phyloP scores from a whole-genome alignment of 306 rosid genomes.

The Prunus mume region DNA sequence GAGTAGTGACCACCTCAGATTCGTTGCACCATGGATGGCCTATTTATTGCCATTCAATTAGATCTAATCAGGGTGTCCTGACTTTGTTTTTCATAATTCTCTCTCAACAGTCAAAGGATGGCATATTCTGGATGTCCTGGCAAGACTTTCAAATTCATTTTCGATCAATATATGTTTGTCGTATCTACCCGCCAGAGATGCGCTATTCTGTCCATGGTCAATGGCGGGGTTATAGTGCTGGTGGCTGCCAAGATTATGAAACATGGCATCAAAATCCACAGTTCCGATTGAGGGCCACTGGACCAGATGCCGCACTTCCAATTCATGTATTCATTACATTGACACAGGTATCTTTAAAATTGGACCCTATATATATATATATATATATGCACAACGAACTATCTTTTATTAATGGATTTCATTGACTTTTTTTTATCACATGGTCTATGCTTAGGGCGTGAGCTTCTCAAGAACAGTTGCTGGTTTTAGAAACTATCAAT shows the following conservation, averaged over 20 bases:
- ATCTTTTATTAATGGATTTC: neutral
- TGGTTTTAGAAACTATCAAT: constrained; percentile 95
- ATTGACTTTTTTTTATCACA: neutral
- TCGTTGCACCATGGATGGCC: neutral
- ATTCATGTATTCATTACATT: constrained; percentile 93
- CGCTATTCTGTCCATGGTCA: constrained; percentile 93
- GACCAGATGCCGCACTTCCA: constrained; percentile 88
- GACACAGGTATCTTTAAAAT: constrained; percentile 66
- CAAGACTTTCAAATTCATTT: constrained; percentile 99
- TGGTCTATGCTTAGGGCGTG: constrained; percentile 67
- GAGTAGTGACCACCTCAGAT: neutral
- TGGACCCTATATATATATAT: neutral
- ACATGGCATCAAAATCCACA: constrained; percentile 99
- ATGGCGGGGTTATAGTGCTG: constrained; percentile 98
- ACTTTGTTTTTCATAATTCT: neutral
- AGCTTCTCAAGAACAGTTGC: constrained; percentile 97
- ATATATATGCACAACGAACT: constrained; percentile 4
- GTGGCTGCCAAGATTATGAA: constrained; percentile 98
- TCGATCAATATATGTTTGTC: constrained; percentile 95
- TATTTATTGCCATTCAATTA: constrained; percentile 16
- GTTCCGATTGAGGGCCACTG: constrained; percentile 87
- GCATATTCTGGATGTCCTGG: constrained; percentile 99
- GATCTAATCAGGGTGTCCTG: neutral
- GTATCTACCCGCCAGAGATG: constrained; percentile 94
- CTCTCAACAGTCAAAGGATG: constrained; percentile 76